Percentiles rank a stretch among this genome's conserved stretches.
Evolutionary conservation across 1,284 basidiomycete genomes (phyloP).

Genomic region (Afroboletus lepidellus): DNA sequence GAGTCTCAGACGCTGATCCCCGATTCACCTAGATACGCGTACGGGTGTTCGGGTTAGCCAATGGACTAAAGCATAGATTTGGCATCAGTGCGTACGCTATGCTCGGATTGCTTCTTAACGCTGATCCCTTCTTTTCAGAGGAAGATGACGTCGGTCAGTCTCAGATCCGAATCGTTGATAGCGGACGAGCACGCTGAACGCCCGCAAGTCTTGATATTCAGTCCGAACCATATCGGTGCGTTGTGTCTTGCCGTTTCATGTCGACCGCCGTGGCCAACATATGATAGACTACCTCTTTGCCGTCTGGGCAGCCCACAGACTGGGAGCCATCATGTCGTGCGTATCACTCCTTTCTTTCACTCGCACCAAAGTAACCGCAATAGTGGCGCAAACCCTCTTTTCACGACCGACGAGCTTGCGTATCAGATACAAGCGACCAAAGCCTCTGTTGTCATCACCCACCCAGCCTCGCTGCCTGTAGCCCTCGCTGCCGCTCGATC

Average conservation of each 20-base stretch:
- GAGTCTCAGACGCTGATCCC: too few species aligned
- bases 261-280: slow-evolving; percentile 1
- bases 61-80: slow-evolving; percentile 48
- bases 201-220: slow-evolving; percentile 60
- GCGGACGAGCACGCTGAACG: slow-evolving; percentile 6
- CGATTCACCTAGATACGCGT: slow-evolving; percentile 45
- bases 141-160: slow-evolving; percentile 43
- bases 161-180: not conserved
- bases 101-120: not conserved
- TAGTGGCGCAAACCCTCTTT: slow-evolving; percentile 58
- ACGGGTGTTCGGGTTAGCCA: slow-evolving; percentile 59
- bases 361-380: slow-evolving; percentile 9
- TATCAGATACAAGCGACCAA: slow-evolving; percentile 47
- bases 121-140: slow-evolving; percentile 29
- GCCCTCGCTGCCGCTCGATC: slow-evolving; percentile 47
- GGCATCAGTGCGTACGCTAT: slow-evolving; percentile 37
- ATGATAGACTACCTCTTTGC: slow-evolving; percentile 64
- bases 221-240: slow-evolving; percentile 65
- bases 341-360: slow-evolving; percentile 14
- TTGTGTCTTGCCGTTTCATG: not conserved
- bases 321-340: slow-evolving; percentile 71
- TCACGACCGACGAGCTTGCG: slow-evolving; percentile 51
- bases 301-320: slow-evolving; percentile 73
- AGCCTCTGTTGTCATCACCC: slow-evolving; percentile 45
- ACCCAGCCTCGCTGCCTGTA: slow-evolving; percentile 43